Percentiles rank a stretch among this genome's conserved stretches.
Conservation (phyloP, 1,284 basidiomycete species). For the Trametes sp. region DNA sequence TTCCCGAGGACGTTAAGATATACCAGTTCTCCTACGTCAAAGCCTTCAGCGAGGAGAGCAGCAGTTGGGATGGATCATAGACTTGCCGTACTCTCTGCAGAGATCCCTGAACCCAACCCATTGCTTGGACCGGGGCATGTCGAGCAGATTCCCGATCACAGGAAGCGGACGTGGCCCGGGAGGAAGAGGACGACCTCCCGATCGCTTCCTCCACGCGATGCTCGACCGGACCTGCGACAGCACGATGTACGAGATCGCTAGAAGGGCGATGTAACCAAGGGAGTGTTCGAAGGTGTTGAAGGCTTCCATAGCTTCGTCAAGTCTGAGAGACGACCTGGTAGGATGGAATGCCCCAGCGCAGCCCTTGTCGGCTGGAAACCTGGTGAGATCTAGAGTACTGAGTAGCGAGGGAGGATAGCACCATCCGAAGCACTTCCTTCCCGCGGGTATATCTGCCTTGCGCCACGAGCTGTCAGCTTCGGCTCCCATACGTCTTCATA, state of each 20-base stretch:
- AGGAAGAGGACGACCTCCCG: neutral
- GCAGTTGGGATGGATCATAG: too few relatives aligned
- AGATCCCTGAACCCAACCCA: neutral
- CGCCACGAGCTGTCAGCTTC: too few relatives aligned
- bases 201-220: neutral
- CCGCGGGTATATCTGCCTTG: too few relatives aligned
- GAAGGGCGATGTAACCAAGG: neutral
- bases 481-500: too few relatives aligned
- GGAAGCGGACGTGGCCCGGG: neutral
- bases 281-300: too few relatives aligned
- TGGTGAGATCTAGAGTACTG: too few relatives aligned
- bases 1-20: constrained; percentile 34
- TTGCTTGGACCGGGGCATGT: neutral
- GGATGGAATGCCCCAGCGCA: too few relatives aligned
- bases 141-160: neutral
- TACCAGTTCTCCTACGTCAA: constrained; percentile 26
- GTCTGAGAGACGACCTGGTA: too few relatives aligned
- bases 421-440: too few relatives aligned
- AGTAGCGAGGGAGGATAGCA: too few relatives aligned
- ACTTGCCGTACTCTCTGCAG: neutral
- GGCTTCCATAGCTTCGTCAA: too few relatives aligned
- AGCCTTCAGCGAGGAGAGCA: neutral
- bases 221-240: neutral
- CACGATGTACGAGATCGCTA: neutral
- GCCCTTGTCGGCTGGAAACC: too few relatives aligned